Conservation (phyloP, 2,329 filamentous ascomycete species). For the Colletotrichum karsti region DNA sequence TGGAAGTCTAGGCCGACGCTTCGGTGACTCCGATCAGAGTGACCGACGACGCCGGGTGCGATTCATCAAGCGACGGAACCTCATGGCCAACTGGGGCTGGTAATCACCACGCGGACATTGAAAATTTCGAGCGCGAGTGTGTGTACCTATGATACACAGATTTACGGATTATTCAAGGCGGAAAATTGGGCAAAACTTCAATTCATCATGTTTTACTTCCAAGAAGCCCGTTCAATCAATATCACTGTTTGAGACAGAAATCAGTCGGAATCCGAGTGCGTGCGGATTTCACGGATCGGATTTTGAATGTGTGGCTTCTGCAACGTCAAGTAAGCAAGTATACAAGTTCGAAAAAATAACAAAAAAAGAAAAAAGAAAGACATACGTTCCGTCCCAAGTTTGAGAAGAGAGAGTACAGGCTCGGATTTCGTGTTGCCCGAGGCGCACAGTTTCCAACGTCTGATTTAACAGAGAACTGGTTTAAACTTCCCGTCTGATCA, state of each 20-base stretch:
- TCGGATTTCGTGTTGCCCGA: neutral
- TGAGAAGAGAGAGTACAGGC: neutral
- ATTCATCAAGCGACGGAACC: conserved; percentile 10
- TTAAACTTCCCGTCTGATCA: conserved; percentile 13
- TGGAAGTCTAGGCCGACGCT: neutral
- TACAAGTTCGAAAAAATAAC: neutral
- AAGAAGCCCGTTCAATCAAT: neutral
- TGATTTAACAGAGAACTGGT: neutral
- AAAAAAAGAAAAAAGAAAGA: neutral
- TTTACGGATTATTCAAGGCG: neutral
- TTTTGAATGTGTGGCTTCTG: neutral
- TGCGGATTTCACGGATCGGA: neutral
- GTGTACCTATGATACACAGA: neutral
- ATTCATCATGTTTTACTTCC: neutral
- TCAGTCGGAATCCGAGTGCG: neutral
- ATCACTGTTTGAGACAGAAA: conserved; percentile 5
- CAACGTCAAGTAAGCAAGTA: neutral
- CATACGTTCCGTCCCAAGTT: neutral
- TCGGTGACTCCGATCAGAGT: neutral
- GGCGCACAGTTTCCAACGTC: neutral
- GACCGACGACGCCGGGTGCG: neutral
- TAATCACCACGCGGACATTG: neutral
- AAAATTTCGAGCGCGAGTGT: neutral
- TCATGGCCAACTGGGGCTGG: conserved; percentile 10
- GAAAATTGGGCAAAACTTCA: neutral